phyloP scores from a whole-genome alignment of 176 grass and related monocot genomes.

The Musa schizocarpa region DNA sequence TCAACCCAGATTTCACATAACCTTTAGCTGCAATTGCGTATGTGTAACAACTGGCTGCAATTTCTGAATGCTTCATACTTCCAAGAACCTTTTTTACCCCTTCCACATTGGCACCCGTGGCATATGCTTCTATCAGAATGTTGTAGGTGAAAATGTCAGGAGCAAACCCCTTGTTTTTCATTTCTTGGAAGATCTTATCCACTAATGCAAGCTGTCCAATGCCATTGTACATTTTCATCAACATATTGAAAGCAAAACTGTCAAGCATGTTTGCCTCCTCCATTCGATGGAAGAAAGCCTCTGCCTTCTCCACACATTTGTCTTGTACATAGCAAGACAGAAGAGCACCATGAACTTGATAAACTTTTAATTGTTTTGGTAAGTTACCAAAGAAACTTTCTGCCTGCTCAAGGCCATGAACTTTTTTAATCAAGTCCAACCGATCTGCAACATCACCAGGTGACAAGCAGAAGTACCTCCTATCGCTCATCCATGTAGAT shows the following conservation, averaged over 20 bases:
- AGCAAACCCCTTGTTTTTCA: slow-evolving; percentile 27
- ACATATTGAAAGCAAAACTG: slow-evolving; percentile 26
- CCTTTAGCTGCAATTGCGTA: slow-evolving; percentile 19
- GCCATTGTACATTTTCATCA: slow-evolving; percentile 41
- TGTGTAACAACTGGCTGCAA: slow-evolving; percentile 23
- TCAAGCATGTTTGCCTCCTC: slow-evolving; percentile 16
- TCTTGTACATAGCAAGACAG: slow-evolving; percentile 45
- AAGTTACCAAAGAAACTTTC: slow-evolving; percentile 42
- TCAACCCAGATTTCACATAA: slow-evolving; percentile 31
- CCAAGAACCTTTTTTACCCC: slow-evolving; percentile 25
- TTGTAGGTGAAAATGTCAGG: slow-evolving; percentile 33
- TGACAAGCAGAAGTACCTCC: slow-evolving; percentile 27
- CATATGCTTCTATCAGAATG: slow-evolving; percentile 16
- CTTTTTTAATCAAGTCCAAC: slow-evolving; percentile 40
- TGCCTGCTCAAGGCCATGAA: slow-evolving; percentile 32
- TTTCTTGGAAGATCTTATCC: slow-evolving; percentile 18
- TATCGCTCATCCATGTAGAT: slow-evolving; percentile 54
- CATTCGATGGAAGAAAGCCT: slow-evolving; percentile 40
- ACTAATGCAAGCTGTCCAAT: slow-evolving; percentile 30
- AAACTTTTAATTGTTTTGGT: slow-evolving; percentile 27
- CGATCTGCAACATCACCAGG: slow-evolving; percentile 41
- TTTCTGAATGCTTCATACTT: neutral
- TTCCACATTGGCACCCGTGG: slow-evolving; percentile 25
- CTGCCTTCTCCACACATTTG: slow-evolving; percentile 30
- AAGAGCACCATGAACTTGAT: slow-evolving; percentile 46